A percentile compares a stretch with the other conserved stretches of the same genome.
Conservation (phyloP, 2,329 filamentous ascomycete genomes). For the Aciculosporium take region DNA sequence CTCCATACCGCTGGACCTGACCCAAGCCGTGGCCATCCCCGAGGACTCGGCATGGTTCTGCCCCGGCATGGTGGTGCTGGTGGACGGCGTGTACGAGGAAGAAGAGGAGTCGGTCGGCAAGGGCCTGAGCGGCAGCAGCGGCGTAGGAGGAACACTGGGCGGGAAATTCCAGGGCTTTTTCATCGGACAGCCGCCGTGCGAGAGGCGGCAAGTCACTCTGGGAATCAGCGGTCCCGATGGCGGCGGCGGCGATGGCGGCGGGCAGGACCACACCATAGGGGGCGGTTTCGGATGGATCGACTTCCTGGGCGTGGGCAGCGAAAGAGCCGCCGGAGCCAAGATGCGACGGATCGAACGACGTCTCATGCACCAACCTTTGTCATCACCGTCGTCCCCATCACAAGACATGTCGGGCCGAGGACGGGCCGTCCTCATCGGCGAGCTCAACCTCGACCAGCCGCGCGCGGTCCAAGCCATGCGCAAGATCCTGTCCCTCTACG, state of each 20-base stretch:
- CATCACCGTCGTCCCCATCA: constrained; percentile 12
- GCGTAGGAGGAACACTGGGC: constrained; percentile 81
- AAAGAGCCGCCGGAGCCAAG: constrained; percentile 64
- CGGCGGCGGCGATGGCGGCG: constrained; percentile 28
- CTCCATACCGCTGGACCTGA: constrained; percentile 71
- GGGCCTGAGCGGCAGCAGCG: constrained; percentile 59
- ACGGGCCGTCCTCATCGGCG: constrained; percentile 63
- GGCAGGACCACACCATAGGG: constrained; percentile 47
- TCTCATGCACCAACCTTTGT: constrained; percentile 35
- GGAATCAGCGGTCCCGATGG: constrained; percentile 50
- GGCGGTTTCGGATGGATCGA: constrained; percentile 95
- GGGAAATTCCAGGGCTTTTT: constrained; percentile 84
- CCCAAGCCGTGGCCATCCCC: constrained; percentile 67
- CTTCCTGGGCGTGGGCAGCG: constrained; percentile 82
- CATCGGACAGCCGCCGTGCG: constrained; percentile 80
- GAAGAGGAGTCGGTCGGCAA: constrained; percentile 60
- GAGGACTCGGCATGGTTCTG: constrained; percentile 83
- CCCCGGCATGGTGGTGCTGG: constrained; percentile 88
- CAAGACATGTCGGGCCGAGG: constrained; percentile 27
- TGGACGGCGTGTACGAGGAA: constrained; percentile 95
- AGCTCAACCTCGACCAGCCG: constrained; percentile 75
- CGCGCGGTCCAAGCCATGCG: constrained; percentile 67
- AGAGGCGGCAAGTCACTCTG: constrained; percentile 66
- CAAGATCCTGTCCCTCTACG: constrained; percentile 65
- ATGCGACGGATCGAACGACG: constrained; percentile 71